Base-by-base conservation (phyloP, 257 asterid genomes). In the Rehmannia glutinosa region DNA sequence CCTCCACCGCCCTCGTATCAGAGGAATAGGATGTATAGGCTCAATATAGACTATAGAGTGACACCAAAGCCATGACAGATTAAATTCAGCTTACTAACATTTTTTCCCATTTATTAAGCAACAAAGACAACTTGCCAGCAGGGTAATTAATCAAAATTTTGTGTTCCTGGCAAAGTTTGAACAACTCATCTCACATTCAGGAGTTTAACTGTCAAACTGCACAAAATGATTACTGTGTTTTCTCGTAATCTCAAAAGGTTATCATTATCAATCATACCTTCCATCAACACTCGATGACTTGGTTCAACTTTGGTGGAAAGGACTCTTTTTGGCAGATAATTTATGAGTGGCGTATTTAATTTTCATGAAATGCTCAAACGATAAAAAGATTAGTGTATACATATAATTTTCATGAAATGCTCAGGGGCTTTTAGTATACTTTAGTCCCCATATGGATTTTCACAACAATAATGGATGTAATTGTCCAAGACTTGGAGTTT, bases 1-100 rank as follows among this genome's bases (percentile, higher is more conserved):
- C 72, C 60, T 55, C 74, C 67, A 64, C 41, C 45, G 33, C 38
- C 21, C 61, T 73, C 30, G 60, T 47, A 69, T 15, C 60, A 45
- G 61, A 57, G 63, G 59, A 56, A 25, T 16, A 36, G 15, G 24
- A 58, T 7, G 12, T 36, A 57, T 15, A 72, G 58, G 53, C 71
- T 60, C 74, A 24, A 19, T 3, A 57, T 16, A 52, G 16, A 30
- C 6, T 27, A 62, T 36, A 19, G 69, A 71, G 24, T 8, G 45
- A 36, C n/a, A 62, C 28, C 39, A 33, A 77, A 72, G 25, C 23
- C 28, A 50, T 35, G 54, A 63, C 38, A 51, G 30, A 62, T 36
- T 47, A 61, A 64, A 52, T 28, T 57, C 63, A 43, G 27, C 28
- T 25, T 0, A 5, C 49, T 15, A 30, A 21, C 11, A 32, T 17